Evolutionary conservation across 208 protist genomes (phyloP).

Genomic region (Acanthamoeba triangularis): DNA sequence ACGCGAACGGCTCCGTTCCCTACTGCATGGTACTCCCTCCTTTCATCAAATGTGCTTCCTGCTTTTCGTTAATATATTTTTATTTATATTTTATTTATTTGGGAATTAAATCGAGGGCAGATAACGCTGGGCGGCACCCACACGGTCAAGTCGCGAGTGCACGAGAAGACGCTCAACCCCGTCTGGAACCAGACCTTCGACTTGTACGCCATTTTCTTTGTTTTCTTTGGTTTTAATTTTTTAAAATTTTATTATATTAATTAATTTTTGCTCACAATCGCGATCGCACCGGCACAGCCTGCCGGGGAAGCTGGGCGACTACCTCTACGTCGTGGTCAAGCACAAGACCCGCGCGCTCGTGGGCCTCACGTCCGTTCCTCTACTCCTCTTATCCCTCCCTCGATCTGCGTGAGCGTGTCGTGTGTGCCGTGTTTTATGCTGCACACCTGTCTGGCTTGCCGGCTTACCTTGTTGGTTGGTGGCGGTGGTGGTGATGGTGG

Average conservation of each 20-base stretch:
- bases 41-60: not conserved
- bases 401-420: too few relatives aligned
- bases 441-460: not conserved
- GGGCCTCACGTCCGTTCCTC: not conserved
- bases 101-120: not conserved
- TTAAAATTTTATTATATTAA: not conserved
- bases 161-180: conserved; percentile 60
- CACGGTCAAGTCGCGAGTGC: not conserved
- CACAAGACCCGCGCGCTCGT: conserved; percentile 23
- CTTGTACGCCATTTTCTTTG: not conserved
- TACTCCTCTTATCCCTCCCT: not conserved
- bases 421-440: not conserved
- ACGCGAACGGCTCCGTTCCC: not conserved
- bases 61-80: not conserved
- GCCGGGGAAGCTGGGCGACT: conserved; percentile 4
- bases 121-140: not conserved
- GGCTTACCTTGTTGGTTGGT: too few relatives aligned
- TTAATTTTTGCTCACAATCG: not conserved
- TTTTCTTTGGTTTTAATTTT: not conserved
- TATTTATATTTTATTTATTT: not conserved
- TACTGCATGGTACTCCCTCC: not conserved
- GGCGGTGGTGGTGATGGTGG: too few relatives aligned
- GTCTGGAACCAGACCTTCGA: conserved; percentile 61
- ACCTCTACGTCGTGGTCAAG: conserved; percentile 38
- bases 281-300: not conserved